These are phyloP conservation scores for Puccinia coronata DNA, from an alignment of 1,284 basidiomycete genomes.

Conservation along the genomic window DNA sequence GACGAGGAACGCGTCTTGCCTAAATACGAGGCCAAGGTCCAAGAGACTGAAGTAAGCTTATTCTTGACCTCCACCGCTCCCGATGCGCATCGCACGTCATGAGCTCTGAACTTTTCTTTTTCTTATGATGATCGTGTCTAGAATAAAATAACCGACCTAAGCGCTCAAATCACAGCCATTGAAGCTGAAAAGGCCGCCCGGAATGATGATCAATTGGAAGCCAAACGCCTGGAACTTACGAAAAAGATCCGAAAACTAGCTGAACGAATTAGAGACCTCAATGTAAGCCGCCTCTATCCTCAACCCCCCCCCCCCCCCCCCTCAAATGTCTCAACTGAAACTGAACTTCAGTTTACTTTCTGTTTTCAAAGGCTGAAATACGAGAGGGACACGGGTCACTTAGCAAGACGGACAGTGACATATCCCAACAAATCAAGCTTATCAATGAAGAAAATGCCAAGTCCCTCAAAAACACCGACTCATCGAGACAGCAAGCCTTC, in stretches of 20 bases:
- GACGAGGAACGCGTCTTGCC: conserved; percentile 41
- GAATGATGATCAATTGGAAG: conserved; percentile 62
- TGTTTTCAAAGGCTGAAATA: conserved; percentile 15
- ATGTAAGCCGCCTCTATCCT: neutral
- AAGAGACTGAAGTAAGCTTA: conserved; percentile 58
- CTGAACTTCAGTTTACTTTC: neutral
- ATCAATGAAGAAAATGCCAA: conserved; percentile 43
- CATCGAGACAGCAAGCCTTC: conserved; percentile 32
- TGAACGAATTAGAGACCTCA: neutral
- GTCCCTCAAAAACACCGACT: conserved; percentile 21
- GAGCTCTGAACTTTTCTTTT: neutral
- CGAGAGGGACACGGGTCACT: conserved; percentile 13
- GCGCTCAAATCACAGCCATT: conserved; percentile 44
- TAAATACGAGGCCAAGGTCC: conserved; percentile 61
- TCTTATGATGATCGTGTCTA: neutral
- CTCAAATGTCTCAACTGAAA: neutral
- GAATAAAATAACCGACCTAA: conserved; percentile 59
- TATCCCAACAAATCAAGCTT: neutral
- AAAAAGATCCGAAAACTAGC: neutral
- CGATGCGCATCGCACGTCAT: neutral
- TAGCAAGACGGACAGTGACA: neutral
- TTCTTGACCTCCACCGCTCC: neutral
- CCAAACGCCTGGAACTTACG: conserved; percentile 61
- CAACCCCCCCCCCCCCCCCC: neutral
- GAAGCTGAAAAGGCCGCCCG: neutral